Evolutionary conservation across 176 grass and related monocot genomes (phyloP), one percentile per base, ranked within the genome.

Genomic region (Tillandsia fasciculata): DNA sequence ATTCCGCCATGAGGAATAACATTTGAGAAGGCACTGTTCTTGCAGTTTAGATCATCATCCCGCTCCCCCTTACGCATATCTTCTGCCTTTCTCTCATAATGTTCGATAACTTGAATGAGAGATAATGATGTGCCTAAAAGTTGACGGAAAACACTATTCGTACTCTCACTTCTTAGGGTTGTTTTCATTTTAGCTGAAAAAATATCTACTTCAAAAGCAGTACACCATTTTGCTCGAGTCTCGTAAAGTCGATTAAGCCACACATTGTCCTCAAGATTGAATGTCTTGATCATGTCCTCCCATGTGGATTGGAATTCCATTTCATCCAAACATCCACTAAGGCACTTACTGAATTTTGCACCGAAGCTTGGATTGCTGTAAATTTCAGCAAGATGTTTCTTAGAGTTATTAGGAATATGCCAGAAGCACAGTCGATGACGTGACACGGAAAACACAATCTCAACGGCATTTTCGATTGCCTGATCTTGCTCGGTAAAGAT

Each of bases 171-270:
- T 68, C 63, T 86, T 48, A 81, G 69, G 23, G 69, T 52, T 49
- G 49, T 89, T 74, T 82, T 83, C 11, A 93, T 74, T 26, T 86
- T 86, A 72, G 74, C 83, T 72, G 89, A 83, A 84, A 89, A 93
- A n/a, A 71, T 79, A 70, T 86, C 86, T 54, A 83, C 89, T 49
- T 83, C 76, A 83, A 89, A 76, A 65, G 72, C 77, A 64, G 74
- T 61, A 70, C 77, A 89, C 90, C 90, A 93, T 84, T 93, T 93
- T 57, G 81, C 74, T 77, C 90, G 85, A 72, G 81, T 68, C 74
- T 89, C 72, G 65, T 79, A 93, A 26, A 93, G 80, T 72, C 86
- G 68, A 22, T 65, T 72, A 23, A 89, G 78, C 86, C 86, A 89
- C 49, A 77, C 53, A 33, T 93, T 71, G 67, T 93, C 90, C 79